Conservation (phyloP, 2,329 filamentous ascomycete genomes). For the Aspergillus clavatus region DNA sequence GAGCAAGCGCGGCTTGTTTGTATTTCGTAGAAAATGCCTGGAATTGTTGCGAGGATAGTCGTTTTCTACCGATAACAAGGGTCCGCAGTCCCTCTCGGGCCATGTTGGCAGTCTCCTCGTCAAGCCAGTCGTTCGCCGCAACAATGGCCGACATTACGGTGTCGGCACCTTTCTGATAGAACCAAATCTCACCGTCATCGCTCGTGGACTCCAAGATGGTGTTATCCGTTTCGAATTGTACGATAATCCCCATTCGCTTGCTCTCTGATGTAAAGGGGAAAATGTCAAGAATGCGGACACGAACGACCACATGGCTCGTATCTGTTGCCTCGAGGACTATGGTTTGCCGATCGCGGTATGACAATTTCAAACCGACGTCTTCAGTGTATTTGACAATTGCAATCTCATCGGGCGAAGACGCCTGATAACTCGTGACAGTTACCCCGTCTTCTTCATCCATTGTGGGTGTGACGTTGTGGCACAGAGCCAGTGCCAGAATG, state of each 20-base stretch:
- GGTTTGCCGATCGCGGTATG: conserved; percentile 78
- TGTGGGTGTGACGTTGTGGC: conserved; percentile 95
- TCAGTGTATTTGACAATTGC: conserved; percentile 96
- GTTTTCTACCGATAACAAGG: conserved; percentile 89
- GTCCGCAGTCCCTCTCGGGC: conserved; percentile 92
- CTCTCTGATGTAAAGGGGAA: conserved; percentile 98
- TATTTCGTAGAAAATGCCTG: conserved; percentile 71
- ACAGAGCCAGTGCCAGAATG: conserved; percentile 84
- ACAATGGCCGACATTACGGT: conserved; percentile 98
- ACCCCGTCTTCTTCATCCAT: conserved; percentile 76
- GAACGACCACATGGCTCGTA: conserved; percentile 69
- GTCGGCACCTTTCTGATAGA: conserved; percentile 97
- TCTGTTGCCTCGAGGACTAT: conserved; percentile 78
- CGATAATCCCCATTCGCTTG: conserved; percentile 96
- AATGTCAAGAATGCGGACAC: conserved; percentile 82
- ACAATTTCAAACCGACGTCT: conserved; percentile 77
- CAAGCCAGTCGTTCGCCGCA: conserved; percentile 93
- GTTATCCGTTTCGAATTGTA: conserved; percentile 68
- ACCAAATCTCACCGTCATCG: conserved; percentile 79
- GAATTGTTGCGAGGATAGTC: conserved; percentile 73
- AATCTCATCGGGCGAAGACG: conserved; percentile 95
- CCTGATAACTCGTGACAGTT: conserved; percentile 80
- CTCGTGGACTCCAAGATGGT: conserved; percentile 47
- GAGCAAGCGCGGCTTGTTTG: conserved; percentile 72
- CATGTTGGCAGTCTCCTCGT: conserved; percentile 99